phyloP scores from a whole-genome alignment of 1,284 basidiomycete genomes.

The Entoloma clypeatum region DNA sequence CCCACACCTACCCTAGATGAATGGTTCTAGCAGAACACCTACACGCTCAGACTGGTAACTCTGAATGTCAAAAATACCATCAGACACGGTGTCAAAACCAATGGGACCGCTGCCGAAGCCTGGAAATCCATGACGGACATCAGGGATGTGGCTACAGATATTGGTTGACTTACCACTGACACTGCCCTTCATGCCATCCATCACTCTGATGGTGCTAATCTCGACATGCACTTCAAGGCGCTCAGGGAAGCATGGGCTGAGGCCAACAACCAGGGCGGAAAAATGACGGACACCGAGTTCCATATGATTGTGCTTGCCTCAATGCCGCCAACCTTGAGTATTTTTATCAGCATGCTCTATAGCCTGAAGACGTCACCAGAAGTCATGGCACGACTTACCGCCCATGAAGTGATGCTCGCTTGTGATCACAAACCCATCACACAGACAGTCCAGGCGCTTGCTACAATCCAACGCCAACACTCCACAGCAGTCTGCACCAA shows the following conservation, averaged over 20 bases:
- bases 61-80: conserved; percentile 20
- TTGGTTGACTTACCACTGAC: conserved; percentile 10
- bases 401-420: too few species aligned
- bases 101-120: conserved; percentile 15
- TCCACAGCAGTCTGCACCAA: too few species aligned
- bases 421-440: too few species aligned
- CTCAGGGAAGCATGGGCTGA: conserved; percentile 14
- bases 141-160: too few species aligned
- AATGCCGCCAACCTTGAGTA: conserved; percentile 18
- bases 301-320: conserved; percentile 19
- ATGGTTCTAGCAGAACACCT: conserved; percentile 17
- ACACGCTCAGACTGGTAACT: conserved; percentile 12
- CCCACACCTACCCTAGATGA: conserved; percentile 14
- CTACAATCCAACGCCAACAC: too few species aligned
- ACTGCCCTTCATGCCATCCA: conserved; percentile 5
- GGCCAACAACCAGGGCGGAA: conserved; percentile 16
- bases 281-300: conserved; percentile 17
- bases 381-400: too few species aligned
- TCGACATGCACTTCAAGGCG: conserved; percentile 12
- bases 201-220: conserved; percentile 11
- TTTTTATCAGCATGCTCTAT: too few species aligned
- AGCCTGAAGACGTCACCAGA: too few species aligned
- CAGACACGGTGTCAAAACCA: conserved; percentile 16
- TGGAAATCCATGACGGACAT: too few species aligned
- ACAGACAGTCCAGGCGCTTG: too few species aligned